phyloP scores from a whole-genome alignment of 768 basidiomycete genomes.

The Mycena rebaudengoi region DNA sequence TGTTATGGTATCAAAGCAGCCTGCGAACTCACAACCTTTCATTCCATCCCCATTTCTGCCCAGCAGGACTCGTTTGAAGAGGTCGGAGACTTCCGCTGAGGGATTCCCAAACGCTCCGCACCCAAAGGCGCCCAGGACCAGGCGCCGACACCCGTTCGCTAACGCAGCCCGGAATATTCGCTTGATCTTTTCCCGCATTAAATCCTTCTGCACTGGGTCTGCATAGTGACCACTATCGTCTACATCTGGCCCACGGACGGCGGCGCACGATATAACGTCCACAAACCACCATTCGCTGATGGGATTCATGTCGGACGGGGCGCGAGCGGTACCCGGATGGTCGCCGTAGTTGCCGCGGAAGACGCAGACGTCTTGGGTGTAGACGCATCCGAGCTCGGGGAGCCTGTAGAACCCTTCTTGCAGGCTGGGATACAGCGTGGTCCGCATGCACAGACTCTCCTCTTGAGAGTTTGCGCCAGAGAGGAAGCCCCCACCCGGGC shows the following conservation, averaged over 20 bases:
- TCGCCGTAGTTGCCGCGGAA: slow-evolving; percentile 26
- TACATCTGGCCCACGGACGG: slow-evolving; percentile 28
- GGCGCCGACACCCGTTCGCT: slow-evolving; percentile 15
- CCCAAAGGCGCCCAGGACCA: slow-evolving; percentile 30
- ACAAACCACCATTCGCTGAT: slow-evolving; percentile 28
- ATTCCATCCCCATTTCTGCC: slow-evolving; percentile 24
- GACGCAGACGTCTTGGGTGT: slow-evolving; percentile 31
- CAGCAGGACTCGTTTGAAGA: slow-evolving; percentile 27
- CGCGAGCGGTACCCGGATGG: neutral
- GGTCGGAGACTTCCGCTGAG: slow-evolving; percentile 24
- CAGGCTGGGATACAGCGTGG: slow-evolving; percentile 28
- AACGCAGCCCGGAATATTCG: slow-evolving; percentile 23
- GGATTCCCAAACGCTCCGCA: slow-evolving; percentile 32
- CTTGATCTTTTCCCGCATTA: slow-evolving; percentile 33
- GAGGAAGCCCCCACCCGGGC: slow-evolving; percentile 31
- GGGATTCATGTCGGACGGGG: slow-evolving; percentile 14
- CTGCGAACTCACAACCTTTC: slow-evolving; percentile 28
- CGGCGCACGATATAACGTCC: slow-evolving; percentile 31
- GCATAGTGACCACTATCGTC: slow-evolving; percentile 20
- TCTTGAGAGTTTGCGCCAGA: slow-evolving; percentile 28
- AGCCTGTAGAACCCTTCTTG: slow-evolving; percentile 28
- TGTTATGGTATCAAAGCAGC: slow-evolving; percentile 28
- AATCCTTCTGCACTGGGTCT: slow-evolving; percentile 20
- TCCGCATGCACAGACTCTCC: slow-evolving; percentile 31
- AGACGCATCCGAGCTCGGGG: slow-evolving; percentile 28